Evolutionary conservation across 192 early-diverging fungal genomes (phyloP).

Genomic region (Coemansia sp.): DNA sequence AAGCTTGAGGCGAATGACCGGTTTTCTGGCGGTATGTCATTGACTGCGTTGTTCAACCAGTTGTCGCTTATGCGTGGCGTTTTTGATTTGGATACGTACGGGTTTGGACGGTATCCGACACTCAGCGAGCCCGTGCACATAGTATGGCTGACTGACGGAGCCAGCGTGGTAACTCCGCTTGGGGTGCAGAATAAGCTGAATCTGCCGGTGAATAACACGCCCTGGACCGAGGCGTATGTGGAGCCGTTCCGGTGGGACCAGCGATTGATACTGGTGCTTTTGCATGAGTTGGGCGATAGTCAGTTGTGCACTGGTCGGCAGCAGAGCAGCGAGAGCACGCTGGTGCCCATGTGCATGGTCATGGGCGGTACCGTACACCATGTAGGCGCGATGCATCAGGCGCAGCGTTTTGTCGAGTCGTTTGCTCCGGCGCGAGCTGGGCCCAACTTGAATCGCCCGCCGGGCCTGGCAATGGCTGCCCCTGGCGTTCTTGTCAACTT

Average conservation of each 20-base stretch:
- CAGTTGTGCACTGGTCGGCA: constrained; percentile 39
- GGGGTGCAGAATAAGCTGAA: constrained; percentile 65
- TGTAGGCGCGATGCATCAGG: constrained; percentile 57
- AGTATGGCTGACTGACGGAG: constrained; percentile 82
- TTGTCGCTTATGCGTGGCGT: constrained; percentile 66
- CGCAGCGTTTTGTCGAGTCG: constrained; percentile 70
- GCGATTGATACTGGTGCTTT: constrained; percentile 65
- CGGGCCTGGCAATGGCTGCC: constrained; percentile 20
- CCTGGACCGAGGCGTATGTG: constrained; percentile 67
- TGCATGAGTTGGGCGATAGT: constrained; percentile 52
- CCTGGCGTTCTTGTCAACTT: constrained; percentile 69
- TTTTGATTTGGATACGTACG: constrained; percentile 69
- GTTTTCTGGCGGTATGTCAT: constrained; percentile 67
- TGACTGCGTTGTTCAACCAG: constrained; percentile 71
- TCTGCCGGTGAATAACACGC: constrained; percentile 61
- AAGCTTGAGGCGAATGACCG: constrained; percentile 65
- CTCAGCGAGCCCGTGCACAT: constrained; percentile 69
- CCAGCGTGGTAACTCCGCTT: constrained; percentile 54
- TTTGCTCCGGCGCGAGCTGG: constrained; percentile 27
- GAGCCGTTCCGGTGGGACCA: constrained; percentile 91
- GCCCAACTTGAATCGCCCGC: constrained; percentile 19
- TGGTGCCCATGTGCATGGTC: constrained; percentile 68
- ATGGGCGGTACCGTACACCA: constrained; percentile 68
- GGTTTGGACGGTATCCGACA: constrained; percentile 69
- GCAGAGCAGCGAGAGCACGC: constrained; percentile 57